phyloP scores from a whole-genome alignment of 2,329 filamentous ascomycete genomes.

The Rasamsonia emersonii region DNA sequence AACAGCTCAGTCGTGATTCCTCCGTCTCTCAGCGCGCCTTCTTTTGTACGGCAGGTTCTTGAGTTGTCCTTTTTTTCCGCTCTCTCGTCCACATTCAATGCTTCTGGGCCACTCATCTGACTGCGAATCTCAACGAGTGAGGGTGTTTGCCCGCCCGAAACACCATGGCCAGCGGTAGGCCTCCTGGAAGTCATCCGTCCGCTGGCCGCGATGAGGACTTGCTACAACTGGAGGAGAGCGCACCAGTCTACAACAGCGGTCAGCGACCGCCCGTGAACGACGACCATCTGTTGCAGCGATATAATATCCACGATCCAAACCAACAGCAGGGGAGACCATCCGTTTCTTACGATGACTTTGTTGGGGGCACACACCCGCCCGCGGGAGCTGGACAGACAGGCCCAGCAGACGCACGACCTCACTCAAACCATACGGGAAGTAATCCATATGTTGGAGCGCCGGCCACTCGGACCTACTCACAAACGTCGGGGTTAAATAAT shows the following conservation, averaged over 20 bases:
- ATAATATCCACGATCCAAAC: constrained; percentile 60
- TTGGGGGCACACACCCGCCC: constrained; percentile 56
- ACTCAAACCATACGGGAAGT: constrained; percentile 26
- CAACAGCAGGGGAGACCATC: constrained; percentile 64
- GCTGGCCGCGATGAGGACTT: constrained; percentile 37
- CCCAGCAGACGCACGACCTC: constrained; percentile 27
- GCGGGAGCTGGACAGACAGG: constrained; percentile 34
- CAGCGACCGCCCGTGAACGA: constrained; percentile 73
- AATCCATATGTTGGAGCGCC: constrained; percentile 29
- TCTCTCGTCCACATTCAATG: constrained; percentile 25
- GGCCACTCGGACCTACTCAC: constrained; percentile 49
- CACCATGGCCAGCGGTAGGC: constrained; percentile 45
- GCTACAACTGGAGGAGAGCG: constrained; percentile 33
- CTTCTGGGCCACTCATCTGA: constrained; percentile 24
- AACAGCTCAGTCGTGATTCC: no score
- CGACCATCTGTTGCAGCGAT: constrained; percentile 67
- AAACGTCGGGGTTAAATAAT: constrained; percentile 75
- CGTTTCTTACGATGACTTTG: constrained; percentile 89
- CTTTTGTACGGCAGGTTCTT: no score
- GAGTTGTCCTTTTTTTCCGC: no score
- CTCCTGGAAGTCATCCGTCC: constrained; percentile 41
- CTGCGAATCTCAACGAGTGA: constrained; percentile 17
- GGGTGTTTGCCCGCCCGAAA: constrained; percentile 27
- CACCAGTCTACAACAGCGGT: constrained; percentile 57
- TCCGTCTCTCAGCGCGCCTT: no score